These are phyloP conservation scores for Mrakiaceae sp. DNA, from an alignment of 1,284 basidiomycete species.

Conservation along the genomic window DNA sequence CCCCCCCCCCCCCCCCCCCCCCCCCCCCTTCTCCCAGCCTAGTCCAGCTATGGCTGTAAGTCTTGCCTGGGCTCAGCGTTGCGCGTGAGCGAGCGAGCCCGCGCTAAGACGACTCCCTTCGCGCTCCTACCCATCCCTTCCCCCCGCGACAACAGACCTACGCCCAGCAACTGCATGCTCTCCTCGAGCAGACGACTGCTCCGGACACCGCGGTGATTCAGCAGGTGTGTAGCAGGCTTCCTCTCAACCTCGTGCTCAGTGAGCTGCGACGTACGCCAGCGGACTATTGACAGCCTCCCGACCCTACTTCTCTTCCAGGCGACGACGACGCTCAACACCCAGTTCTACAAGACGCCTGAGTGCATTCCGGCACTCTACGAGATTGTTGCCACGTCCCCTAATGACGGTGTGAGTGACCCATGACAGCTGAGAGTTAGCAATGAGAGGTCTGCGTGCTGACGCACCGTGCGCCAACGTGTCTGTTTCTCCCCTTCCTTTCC, in stretches of 20 bases:
- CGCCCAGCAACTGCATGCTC: slow-evolving; percentile 60
- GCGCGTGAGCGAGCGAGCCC: no score
- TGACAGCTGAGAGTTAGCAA: slow-evolving; percentile 16
- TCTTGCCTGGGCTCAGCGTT: no score
- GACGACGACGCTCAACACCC: slow-evolving; percentile 77
- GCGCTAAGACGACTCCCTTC: no score
- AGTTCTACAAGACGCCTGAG: slow-evolving; percentile 80
- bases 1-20: no score
- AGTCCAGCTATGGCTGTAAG: no score
- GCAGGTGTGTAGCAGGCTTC: slow-evolving; percentile 48
- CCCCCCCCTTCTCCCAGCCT: no score
- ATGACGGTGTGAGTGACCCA: slow-evolving; percentile 41
- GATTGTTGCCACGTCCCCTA: slow-evolving; percentile 74
- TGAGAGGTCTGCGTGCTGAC: not conserved
- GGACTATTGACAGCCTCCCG: not conserved
- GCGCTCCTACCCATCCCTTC: no score
- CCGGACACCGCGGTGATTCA: slow-evolving; percentile 81
- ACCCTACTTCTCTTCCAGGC: slow-evolving; percentile 45
- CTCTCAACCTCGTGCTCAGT: slow-evolving; percentile 8
- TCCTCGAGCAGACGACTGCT: slow-evolving; percentile 71
- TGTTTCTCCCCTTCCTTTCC: slow-evolving; percentile 6
- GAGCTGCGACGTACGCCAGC: slow-evolving; percentile 7
- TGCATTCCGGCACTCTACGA: slow-evolving; percentile 87
- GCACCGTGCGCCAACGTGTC: no score
- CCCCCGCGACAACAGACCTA: slow-evolving; percentile 18